A percentile compares a stretch with the other conserved stretches of the same genome.
Conservation (phyloP, 345 rosid species). For the Populus alba region DNA sequence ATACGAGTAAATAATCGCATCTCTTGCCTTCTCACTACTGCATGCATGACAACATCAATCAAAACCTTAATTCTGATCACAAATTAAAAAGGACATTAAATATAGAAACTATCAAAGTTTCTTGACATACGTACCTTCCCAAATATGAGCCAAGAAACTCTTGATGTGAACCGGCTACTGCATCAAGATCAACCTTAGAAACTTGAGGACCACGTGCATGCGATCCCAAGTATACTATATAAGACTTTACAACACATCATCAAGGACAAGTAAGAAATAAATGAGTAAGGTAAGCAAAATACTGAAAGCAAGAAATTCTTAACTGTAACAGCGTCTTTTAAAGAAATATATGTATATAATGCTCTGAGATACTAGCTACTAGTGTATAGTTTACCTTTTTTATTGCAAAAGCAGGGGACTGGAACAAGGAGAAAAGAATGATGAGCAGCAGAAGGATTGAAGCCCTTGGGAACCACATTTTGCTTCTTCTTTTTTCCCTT, state of each 20-base stretch:
- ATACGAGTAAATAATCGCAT: constrained; percentile 49
- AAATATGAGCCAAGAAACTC: constrained; percentile 30
- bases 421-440: constrained; percentile 6
- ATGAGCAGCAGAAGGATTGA: neutral
- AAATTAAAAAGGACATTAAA: neutral
- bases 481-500: neutral
- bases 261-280: neutral
- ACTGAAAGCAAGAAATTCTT: neutral
- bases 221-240: constrained; percentile 40
- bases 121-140: constrained; percentile 26
- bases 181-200: constrained; percentile 5
- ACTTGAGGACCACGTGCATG: constrained; percentile 15
- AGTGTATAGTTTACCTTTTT: constrained; percentile 29
- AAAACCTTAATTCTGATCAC: neutral
- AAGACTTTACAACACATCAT: constrained; percentile 17
- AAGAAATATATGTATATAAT: neutral
- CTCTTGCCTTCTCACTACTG: constrained; percentile 40
- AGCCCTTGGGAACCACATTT: neutral
- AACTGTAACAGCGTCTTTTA: neutral
- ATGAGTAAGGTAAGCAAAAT: neutral
- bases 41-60: neutral
- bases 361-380: too few species aligned
- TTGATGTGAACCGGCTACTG: constrained; percentile 24
- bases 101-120: neutral
- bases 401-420: constrained; percentile 36